Conservation (phyloP, 257 asterid species). For the Scutellaria barbata region DNA sequence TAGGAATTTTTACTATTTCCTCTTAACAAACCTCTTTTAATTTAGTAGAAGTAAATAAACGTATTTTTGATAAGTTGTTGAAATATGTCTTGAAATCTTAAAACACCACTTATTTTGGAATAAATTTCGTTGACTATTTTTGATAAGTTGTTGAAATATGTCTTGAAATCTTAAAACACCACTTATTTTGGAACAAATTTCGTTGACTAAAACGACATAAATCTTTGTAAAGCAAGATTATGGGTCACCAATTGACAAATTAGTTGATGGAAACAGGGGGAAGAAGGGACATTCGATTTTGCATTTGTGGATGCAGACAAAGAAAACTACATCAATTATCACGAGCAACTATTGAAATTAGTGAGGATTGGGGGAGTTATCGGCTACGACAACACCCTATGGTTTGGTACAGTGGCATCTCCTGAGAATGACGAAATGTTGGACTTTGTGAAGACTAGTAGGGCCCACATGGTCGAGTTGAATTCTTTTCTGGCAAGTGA, state of each 20-base stretch:
- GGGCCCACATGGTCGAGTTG: slow-evolving; percentile 42
- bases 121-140: no score
- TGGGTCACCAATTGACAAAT: not conserved
- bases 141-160: no score
- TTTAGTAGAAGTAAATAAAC: no score
- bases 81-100: no score
- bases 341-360: slow-evolving; percentile 46
- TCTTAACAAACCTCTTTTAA: no score
- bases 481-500: slow-evolving; percentile 52
- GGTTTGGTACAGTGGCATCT: slow-evolving; percentile 54
- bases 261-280: slow-evolving; percentile 37
- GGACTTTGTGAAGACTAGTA: slow-evolving; percentile 37
- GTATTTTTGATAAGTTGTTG: no score
- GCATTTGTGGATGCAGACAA: slow-evolving; percentile 65
- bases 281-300: slow-evolving; percentile 55
- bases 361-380: slow-evolving; percentile 57
- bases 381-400: slow-evolving; percentile 60
- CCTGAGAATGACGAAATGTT: slow-evolving; percentile 44
- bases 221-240: no score
- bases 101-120: no score
- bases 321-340: slow-evolving; percentile 54
- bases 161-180: no score
- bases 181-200: no score
- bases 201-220: no score
- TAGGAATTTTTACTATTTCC: no score